Base-by-base conservation (phyloP, 208 protist genomes). In the Crithidia bombi region DNA sequence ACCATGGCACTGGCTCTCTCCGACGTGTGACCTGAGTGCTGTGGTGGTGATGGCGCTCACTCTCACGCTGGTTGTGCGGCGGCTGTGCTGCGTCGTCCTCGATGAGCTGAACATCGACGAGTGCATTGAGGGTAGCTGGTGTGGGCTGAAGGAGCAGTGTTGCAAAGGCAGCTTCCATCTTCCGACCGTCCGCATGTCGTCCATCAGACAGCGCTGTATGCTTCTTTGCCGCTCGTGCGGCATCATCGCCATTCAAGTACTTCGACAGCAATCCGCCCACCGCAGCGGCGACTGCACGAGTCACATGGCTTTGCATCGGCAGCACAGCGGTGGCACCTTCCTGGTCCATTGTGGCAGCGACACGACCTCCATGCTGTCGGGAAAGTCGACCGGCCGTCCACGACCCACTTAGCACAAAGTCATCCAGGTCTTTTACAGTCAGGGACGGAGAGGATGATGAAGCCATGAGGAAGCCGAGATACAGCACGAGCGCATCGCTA, bases 381-480 rank as follows among this genome's bases (percentile, higher is more conserved):
- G 55, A 28, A 17, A 63, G 4, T 19, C n/a, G 59, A 9, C 30
- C 26, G 2, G 44, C 44, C 3, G 44, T 54, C 5, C 26, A 3
- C 2, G 59, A 65, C 11, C 44, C 59, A 1, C 17, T 30, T 26
- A 41, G 32, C 44, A 66, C 47, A 41, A 73, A 73, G 26, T 21
- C 3, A 25, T 73, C 47, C 12, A 58, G 35, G 19, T 38, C 36
- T n/a, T 28, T 26, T 23, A 21, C 17, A 11, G 14, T 15, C 41
- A 44, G 3, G 12, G 17, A 1, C 6, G 28, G 17, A 1, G 44
- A 39, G 12, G 59, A 19, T 26, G 59, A 5, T 11, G 44, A 36
- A 26, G 44, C 41, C 44, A 54, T 65, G 26, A 76, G 70, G 25
- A 69, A 76, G 55, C 52, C 63, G 14, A 69, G 39, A 32, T 76